Evolutionary conservation across 2,329 filamentous ascomycete genomes (phyloP), one percentile per base, ranked within the genome.

Genomic region (Stemphylium vesicarium): DNA sequence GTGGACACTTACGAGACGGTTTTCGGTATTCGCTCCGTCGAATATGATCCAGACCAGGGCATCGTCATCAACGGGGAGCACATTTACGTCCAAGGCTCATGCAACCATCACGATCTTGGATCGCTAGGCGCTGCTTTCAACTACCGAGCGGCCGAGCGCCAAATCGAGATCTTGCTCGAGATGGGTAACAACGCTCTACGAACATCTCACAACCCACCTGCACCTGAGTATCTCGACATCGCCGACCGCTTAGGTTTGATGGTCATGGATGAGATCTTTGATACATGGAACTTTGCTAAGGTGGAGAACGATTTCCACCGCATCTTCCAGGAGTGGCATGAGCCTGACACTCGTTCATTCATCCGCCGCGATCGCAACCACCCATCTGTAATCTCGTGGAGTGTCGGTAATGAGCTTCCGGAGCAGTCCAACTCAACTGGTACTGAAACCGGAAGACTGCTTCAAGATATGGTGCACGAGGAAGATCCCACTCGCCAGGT

Each of bases 351-450:
- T 4, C 79, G 82, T 0, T 61, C 78, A 1, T 81, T 84, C 52
- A 61, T 85, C n/a, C 77, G 81, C 4, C 79, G 82, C 7, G 83
- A 85, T 65, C 75, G 82, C 15, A 85, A 85, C 61, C 82, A 84
- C 63, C 78, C 82, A 3, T 84, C 82, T 1, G 71, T 85, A 18
- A 72, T 82, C 24, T 73, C 74, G 1, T 84, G 82, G 83, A 82
- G 80, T 55, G 76, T 81, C 44, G 82, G 83, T 3, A 85, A 85
- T 63, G 83, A 85, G 65, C 75, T 85, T 2, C 63, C 72, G 1
- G 82, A 85, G 62, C 82, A 85, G 67, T 58, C 65, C 4, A 68
- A 71, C 33, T 59, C 39, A 55, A 69, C 39, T 56, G 69, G 1
- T 75, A 75, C 7, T 72, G 69, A 3, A 61, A 63, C 74, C 0